Percentiles rank a stretch among this genome's conserved stretches.
Conservation (phyloP, 768 basidiomycete species). For the Agrocybe praecox region DNA sequence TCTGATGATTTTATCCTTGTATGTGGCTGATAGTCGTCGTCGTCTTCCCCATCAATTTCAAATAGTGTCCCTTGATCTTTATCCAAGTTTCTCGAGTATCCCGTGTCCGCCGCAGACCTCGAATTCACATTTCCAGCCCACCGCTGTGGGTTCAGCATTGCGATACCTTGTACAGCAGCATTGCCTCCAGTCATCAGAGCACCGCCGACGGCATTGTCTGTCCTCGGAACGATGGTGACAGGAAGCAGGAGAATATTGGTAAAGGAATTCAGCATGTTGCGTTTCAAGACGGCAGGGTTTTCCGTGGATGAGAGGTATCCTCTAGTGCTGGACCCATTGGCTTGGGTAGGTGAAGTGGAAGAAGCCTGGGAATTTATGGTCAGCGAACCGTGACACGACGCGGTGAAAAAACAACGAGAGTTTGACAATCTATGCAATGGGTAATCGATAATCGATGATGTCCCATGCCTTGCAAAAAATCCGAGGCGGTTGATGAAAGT, state of each 20-base stretch:
- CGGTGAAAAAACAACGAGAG: no score
- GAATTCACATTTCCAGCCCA: not conserved
- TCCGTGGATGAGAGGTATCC: slow-evolving; percentile 78
- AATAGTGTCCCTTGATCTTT: slow-evolving; percentile 45
- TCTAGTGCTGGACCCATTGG: slow-evolving; percentile 5
- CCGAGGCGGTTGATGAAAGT: no score
- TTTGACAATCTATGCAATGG: no score
- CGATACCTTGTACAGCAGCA: slow-evolving; percentile 80
- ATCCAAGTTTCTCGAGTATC: slow-evolving; percentile 40
- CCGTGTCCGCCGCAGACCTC: not conserved
- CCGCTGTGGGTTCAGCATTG: slow-evolving; percentile 77
- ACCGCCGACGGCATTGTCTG: slow-evolving; percentile 69
- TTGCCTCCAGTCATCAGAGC: slow-evolving; percentile 70
- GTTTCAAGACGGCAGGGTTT: slow-evolving; percentile 91
- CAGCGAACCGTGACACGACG: no score
- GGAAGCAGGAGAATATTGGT: slow-evolving; percentile 87
- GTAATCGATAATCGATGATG: no score
- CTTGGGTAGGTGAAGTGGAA: slow-evolving; percentile 15
- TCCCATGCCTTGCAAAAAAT: no score
- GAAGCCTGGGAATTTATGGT: no score
- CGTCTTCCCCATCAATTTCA: slow-evolving; percentile 45
- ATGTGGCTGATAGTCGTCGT: slow-evolving; percentile 16
- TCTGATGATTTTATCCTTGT: not conserved
- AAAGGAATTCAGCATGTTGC: slow-evolving; percentile 91
- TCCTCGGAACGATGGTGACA: slow-evolving; percentile 93